Percentiles rank a stretch among this genome's conserved stretches.
Evolutionary conservation across 768 basidiomycete genomes (phyloP).

Genomic region (Russula griseocarnosa): DNA sequence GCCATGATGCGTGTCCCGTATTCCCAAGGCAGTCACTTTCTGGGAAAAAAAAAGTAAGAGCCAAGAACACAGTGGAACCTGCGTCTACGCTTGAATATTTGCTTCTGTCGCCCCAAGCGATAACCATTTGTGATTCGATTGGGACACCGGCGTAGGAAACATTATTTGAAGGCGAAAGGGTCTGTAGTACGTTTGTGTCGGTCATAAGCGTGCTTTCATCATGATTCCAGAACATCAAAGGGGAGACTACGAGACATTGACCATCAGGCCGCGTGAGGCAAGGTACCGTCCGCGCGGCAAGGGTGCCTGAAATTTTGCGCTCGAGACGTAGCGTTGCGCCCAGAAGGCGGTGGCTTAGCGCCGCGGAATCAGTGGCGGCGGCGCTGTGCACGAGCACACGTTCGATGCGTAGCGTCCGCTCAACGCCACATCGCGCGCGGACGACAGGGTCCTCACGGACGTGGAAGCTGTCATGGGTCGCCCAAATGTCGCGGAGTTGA

Average conservation of each 20-base stretch:
- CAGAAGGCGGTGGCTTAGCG: slow-evolving; percentile 59
- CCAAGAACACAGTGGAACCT: slow-evolving; percentile 66
- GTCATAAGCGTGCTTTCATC: slow-evolving; percentile 50
- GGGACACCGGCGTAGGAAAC: slow-evolving; percentile 59
- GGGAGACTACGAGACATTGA: slow-evolving; percentile 67
- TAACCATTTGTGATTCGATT: slow-evolving; percentile 69
- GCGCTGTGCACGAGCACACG: slow-evolving; percentile 66
- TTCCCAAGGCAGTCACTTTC: slow-evolving; percentile 65
- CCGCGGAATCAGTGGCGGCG: slow-evolving; percentile 45
- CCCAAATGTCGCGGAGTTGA: slow-evolving; percentile 72
- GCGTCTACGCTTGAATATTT: slow-evolving; percentile 45
- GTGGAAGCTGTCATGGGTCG: slow-evolving; percentile 57
- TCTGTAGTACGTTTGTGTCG: slow-evolving; percentile 55
- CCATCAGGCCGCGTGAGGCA: slow-evolving; percentile 54
- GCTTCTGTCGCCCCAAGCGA: slow-evolving; percentile 64
- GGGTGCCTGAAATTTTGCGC: slow-evolving; percentile 45
- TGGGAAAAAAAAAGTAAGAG: slow-evolving; percentile 78
- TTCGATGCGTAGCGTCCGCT: slow-evolving; percentile 71
- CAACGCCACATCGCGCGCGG: slow-evolving; percentile 64
- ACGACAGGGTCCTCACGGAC: slow-evolving; percentile 67
- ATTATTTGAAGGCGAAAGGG: slow-evolving; percentile 52
- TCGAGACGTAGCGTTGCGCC: slow-evolving; percentile 64
- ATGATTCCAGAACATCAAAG: slow-evolving; percentile 70
- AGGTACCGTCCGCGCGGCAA: slow-evolving; percentile 41
- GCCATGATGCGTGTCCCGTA: slow-evolving; percentile 61